Conservation (phyloP, 345 rosid species). For the Excoecaria cochinchinensis region DNA sequence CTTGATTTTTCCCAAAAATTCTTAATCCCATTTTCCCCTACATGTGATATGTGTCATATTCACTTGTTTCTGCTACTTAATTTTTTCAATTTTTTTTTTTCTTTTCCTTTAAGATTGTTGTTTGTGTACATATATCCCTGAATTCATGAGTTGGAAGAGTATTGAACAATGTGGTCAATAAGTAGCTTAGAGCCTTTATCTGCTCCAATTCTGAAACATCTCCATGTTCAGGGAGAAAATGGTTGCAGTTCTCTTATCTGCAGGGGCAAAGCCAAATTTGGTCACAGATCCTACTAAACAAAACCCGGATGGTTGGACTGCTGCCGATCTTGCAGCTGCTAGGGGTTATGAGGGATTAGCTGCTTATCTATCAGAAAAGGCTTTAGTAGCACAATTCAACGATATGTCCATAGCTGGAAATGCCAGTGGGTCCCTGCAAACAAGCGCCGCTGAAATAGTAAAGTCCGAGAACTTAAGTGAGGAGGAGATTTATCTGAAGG, state of each 20-base stretch:
- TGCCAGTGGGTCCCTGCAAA: slow-evolving; percentile 59
- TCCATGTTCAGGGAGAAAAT: slow-evolving; percentile 71
- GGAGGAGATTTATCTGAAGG: slow-evolving; percentile 69
- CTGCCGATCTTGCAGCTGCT: slow-evolving; percentile 82
- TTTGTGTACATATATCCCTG: neutral
- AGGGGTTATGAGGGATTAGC: slow-evolving; percentile 82
- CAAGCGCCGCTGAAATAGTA: slow-evolving; percentile 35
- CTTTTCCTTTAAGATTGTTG: no score
- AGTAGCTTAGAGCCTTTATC: neutral
- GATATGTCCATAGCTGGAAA: slow-evolving; percentile 94
- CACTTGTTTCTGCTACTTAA: neutral
- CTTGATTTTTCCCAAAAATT: neutral
- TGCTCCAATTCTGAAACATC: slow-evolving; percentile 16
- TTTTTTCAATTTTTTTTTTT: neutral
- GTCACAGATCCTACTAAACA: slow-evolving; percentile 80
- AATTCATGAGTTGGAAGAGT: slow-evolving; percentile 6
- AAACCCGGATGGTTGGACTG: slow-evolving; percentile 70
- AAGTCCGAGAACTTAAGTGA: slow-evolving; percentile 41
- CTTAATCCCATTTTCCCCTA: neutral
- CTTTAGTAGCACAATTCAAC: slow-evolving; percentile 71
- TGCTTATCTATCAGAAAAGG: slow-evolving; percentile 83
- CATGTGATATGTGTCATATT: neutral
- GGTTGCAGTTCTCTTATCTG: slow-evolving; percentile 87
- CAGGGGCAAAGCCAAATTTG: slow-evolving; percentile 81
- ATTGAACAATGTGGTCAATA: neutral